Evolutionary conservation across 164 flowering plant species (phyloP), one percentile per base, ranked within the genome.

Genomic region (Malania oleifera): DNA sequence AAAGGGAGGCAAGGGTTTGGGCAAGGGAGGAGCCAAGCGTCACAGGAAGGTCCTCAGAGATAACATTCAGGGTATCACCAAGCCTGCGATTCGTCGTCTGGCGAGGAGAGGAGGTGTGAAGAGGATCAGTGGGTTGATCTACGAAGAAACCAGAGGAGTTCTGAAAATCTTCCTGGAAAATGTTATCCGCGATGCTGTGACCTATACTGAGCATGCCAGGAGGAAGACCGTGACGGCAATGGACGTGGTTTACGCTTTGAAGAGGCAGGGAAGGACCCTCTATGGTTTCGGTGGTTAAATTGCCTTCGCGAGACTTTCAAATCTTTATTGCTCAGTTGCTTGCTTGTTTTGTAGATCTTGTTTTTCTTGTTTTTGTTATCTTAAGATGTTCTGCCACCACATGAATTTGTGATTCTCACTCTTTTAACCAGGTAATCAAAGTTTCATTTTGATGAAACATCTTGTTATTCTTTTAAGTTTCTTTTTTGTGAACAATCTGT

Each of bases 21-120:
- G 80, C 24, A 79, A 79, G 63, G 83, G 80, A 46, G 83, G 82
- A 24, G 82, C 80, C 27, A 78, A 78, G 76, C 60, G 82, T 1
- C 80, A 78, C 53, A 40, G 80, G 47, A 79, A 79, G 73, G 80
- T 76, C 2, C 58, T 79, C n/a, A 37, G 80, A 1, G 82, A 79
- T 28, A 75, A 79, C 74, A 78, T 73, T 58, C 78, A 77, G 59
- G 80, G 80, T 0, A 76, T 76, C 67, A 76, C 80, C 19, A 76
- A 76, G 75, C 77, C 80, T 3, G 77, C 79, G 22, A 79, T 79
- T 24, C 74, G 80, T 7, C 75, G 80, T 3, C 66, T 79, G 34
- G 82, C 78, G 18, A 65, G 78, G 3, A 55, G 82, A 35, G 82
- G 82, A 18, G 82, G 82, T 13, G 82, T 79, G 44, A 79, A 79